phyloP scores from a whole-genome alignment of 345 rosid species.

The Crucihimalaya himalaica region DNA sequence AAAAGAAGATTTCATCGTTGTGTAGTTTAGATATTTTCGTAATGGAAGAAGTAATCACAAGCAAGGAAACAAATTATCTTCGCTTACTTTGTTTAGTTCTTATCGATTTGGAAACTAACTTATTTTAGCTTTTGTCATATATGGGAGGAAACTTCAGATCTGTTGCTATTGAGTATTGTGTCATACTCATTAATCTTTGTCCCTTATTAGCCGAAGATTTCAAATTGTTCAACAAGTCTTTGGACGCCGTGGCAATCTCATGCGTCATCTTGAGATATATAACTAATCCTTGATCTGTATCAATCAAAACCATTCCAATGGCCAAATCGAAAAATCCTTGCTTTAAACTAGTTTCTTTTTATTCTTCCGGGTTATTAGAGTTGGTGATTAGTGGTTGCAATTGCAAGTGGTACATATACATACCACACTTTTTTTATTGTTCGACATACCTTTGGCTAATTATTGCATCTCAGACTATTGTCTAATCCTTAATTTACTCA shows the following conservation, averaged over 20 bases:
- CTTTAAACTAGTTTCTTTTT: constrained; percentile 2
- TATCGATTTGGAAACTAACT: constrained; percentile 22
- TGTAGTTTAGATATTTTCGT: background rate
- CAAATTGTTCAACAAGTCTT: constrained; percentile 8
- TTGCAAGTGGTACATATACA: background rate
- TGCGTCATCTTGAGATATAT: constrained; percentile 12
- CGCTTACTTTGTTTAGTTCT: background rate
- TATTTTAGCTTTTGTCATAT: background rate
- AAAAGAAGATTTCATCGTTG: background rate
- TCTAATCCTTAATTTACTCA: background rate
- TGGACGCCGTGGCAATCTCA: constrained; percentile 17
- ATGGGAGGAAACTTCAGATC: constrained; percentile 29
- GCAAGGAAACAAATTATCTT: background rate
- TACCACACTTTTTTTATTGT: background rate
- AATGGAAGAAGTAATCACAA: background rate
- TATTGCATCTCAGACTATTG: background rate
- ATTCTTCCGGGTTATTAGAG: background rate
- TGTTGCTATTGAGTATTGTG: background rate
- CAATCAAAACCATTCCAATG: constrained; percentile 8
- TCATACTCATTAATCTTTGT: constrained; percentile 1
- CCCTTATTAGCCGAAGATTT: constrained; percentile 15
- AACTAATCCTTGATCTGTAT: background rate
- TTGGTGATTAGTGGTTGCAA: background rate
- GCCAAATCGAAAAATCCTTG: background rate
- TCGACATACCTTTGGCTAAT: background rate